Conservation (phyloP, 805 yeast genomes). For the Pichia sporocuriosa region DNA sequence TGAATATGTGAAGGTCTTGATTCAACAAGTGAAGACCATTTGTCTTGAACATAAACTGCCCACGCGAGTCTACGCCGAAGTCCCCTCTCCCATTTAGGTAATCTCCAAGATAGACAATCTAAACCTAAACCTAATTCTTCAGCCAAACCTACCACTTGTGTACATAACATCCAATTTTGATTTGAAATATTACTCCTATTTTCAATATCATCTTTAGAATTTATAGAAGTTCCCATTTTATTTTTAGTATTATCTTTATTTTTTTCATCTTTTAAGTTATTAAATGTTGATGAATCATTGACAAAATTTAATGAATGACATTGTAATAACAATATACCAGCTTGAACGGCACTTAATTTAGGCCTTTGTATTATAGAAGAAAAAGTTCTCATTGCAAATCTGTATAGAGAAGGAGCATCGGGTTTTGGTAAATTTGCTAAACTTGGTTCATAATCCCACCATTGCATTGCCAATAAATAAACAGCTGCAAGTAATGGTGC, state of each 20-base stretch:
- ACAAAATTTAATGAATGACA: constrained; percentile 35
- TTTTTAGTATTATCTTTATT: background rate
- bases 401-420: constrained; percentile 59
- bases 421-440: constrained; percentile 75
- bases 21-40: constrained; percentile 80
- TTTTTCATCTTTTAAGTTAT: background rate
- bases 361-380: constrained; percentile 77
- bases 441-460: constrained; percentile 89
- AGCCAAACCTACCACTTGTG: constrained; percentile 80
- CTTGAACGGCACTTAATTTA: constrained; percentile 85
- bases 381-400: constrained; percentile 60
- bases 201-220: background rate
- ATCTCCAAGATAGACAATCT: constrained; percentile 86
- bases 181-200: too few relatives aligned
- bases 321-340: constrained; percentile 74
- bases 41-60: constrained; percentile 91
- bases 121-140: constrained; percentile 88
- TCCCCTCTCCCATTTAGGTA: constrained; percentile 94
- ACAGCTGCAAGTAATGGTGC: constrained; percentile 91
- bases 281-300: background rate
- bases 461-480: constrained; percentile 78
- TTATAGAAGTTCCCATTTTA: background rate
- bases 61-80: constrained; percentile 83
- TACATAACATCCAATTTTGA: constrained; percentile 74
- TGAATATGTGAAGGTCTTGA: constrained; percentile 79